phyloP scores from a whole-genome alignment of 805 yeast species.

The Zygotorulaspora danielsina region DNA sequence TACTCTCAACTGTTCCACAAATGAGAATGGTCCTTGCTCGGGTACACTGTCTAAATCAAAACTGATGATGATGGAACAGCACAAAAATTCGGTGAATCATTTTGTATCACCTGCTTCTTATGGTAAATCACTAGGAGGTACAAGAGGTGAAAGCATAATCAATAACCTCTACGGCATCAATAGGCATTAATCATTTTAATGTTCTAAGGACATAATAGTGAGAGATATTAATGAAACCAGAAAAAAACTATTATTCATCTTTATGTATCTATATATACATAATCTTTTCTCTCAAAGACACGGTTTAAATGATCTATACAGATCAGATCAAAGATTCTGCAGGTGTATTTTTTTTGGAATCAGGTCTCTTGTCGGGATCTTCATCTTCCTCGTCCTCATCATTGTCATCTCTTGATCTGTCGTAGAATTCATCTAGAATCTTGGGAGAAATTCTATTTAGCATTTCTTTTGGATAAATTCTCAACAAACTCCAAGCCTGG shows the following conservation, averaged over 20 bases:
- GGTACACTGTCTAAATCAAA: conserved; percentile 8
- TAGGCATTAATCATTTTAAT: not conserved
- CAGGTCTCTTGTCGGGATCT: conserved; percentile 33
- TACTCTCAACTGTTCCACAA: conserved; percentile 3
- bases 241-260: not conserved
- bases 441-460: conserved; percentile 98
- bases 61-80: conserved; percentile 12
- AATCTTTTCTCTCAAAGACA: conserved; percentile 1
- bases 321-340: conserved; percentile 28
- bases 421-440: conserved; percentile 92
- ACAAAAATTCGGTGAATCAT: conserved; percentile 7
- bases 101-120: conserved; percentile 4
- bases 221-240: not conserved
- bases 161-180: conserved; percentile 17
- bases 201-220: not conserved
- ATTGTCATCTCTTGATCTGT: conserved; percentile 70
- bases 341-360: conserved; percentile 14
- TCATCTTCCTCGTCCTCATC: conserved; percentile 48
- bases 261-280: conserved; percentile 1
- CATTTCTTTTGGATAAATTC: conserved; percentile 99
- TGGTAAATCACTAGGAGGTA: conserved; percentile 1
- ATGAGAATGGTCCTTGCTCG: not conserved
- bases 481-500: conserved; percentile 95
- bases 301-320: not conserved
- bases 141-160: conserved; percentile 16